A percentile compares a stretch with the other conserved stretches of the same genome.
Evolutionary conservation across 345 rosid genomes (phyloP).

Genomic region (Eucalyptus albens): DNA sequence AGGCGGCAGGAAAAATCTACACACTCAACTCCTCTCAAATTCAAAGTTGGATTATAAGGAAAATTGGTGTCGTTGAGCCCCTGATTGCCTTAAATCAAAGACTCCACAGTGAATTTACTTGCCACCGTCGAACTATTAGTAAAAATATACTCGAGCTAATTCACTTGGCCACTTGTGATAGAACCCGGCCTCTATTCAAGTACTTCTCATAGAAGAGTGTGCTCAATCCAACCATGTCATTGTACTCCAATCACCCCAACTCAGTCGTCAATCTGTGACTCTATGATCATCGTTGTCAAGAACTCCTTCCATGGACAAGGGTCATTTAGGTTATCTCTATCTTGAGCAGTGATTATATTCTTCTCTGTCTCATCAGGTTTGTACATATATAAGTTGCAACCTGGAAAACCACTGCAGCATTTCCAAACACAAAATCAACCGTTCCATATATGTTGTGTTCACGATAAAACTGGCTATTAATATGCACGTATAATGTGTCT

Average conservation of each 20-base stretch:
- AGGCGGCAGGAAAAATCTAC: no score
- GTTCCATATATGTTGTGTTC: fast-evolving
- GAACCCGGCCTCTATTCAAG: constrained; percentile 13
- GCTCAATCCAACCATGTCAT: background rate
- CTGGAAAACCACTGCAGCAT: fast-evolving
- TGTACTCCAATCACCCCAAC: background rate
- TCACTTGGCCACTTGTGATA: background rate
- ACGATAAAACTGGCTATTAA: no score
- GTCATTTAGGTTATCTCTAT: no score
- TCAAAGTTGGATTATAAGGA: background rate
- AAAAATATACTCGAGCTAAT: constrained; percentile 12
- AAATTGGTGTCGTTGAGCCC: background rate
- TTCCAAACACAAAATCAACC: no score
- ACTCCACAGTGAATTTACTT: background rate
- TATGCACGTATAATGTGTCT: no score
- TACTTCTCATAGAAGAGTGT: constrained; percentile 20
- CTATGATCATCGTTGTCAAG: background rate
- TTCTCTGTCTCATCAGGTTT: no score
- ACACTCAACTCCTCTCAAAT: background rate
- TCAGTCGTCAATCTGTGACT: background rate
- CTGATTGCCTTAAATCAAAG: background rate
- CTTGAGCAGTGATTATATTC: no score
- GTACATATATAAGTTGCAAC: no score
- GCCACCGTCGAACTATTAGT: background rate
- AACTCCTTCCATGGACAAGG: background rate